Percentiles rank a stretch among this genome's conserved stretches.
These are phyloP conservation scores for Aspergillus pseudoglaucus DNA, from an alignment of 2,329 filamentous ascomycete species.

Conservation along the genomic window DNA sequence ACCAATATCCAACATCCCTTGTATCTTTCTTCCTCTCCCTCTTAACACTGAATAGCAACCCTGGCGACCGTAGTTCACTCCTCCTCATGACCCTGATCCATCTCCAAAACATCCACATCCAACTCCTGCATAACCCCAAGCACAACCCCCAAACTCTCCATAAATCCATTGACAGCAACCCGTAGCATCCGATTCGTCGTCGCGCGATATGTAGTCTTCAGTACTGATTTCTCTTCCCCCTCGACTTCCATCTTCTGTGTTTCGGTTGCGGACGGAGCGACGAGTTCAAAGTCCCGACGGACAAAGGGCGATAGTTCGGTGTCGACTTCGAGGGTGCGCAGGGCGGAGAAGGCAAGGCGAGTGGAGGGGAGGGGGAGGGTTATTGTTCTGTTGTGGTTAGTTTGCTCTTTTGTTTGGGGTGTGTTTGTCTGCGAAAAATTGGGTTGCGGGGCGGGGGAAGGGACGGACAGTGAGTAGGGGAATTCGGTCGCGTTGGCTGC, in stretches of 20 bases:
- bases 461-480: constrained; percentile 33
- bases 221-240: constrained; percentile 44
- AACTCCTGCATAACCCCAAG: constrained; percentile 85
- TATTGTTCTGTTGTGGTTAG: constrained; percentile 52
- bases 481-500: constrained; percentile 26
- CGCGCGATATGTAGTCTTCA: constrained; percentile 73
- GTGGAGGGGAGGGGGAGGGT: constrained; percentile 74
- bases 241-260: constrained; percentile 3
- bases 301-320: constrained; percentile 83
- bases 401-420: constrained; percentile 3
- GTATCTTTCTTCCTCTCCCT: too few species aligned
- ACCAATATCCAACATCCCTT: neutral
- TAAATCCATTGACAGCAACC: constrained; percentile 92
- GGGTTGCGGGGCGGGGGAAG: constrained; percentile 6
- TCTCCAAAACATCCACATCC: constrained; percentile 70
- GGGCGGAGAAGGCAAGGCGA: constrained; percentile 69
- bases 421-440: neutral
- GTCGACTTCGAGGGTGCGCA: constrained; percentile 74
- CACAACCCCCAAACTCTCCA: constrained; percentile 80
- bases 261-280: constrained; percentile 16
- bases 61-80: constrained; percentile 14
- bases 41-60: too few species aligned
- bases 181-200: constrained; percentile 95
- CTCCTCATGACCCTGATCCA: constrained; percentile 15
- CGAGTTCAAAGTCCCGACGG: constrained; percentile 60